phyloP scores from a whole-genome alignment of 768 basidiomycete genomes.

The Kwoniella bestiolae region DNA sequence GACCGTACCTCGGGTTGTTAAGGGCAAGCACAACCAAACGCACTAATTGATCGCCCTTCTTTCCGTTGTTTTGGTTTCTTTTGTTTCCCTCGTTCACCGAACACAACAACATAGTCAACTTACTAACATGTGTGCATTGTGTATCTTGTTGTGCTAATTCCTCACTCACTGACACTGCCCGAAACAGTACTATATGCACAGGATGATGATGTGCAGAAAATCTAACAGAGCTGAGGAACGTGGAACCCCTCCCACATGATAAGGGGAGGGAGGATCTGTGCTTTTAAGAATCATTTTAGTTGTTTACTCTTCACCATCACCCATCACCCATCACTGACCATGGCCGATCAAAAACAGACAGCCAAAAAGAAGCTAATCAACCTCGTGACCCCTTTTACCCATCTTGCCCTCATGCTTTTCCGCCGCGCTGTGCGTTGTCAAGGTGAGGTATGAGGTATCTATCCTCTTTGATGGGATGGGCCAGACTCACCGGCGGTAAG shows the following conservation, averaged over 20 bases:
- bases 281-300: background rate
- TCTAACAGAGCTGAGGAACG: too few relatives aligned
- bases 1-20: background rate
- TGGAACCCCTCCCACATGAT: too few relatives aligned
- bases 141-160: background rate
- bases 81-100: background rate
- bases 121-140: background rate
- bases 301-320: background rate
- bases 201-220: too few relatives aligned
- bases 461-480: background rate
- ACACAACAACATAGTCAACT: background rate
- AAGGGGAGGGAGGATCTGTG: background rate
- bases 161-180: too few relatives aligned
- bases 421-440: constrained; percentile 13
- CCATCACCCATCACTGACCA: background rate
- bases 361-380: constrained; percentile 1
- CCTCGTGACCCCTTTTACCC: constrained; percentile 14
- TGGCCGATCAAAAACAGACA: background rate
- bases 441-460: background rate
- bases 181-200: background rate
- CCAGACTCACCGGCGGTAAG: constrained; percentile 7
- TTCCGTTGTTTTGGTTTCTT: constrained; percentile 5
- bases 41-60: constrained; percentile 11
- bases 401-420: background rate
- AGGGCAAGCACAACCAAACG: background rate